Percentiles rank a stretch among this genome's conserved stretches.
Evolutionary conservation across 306 rosid genomes (phyloP).

Genomic region (Myrica gale): DNA sequence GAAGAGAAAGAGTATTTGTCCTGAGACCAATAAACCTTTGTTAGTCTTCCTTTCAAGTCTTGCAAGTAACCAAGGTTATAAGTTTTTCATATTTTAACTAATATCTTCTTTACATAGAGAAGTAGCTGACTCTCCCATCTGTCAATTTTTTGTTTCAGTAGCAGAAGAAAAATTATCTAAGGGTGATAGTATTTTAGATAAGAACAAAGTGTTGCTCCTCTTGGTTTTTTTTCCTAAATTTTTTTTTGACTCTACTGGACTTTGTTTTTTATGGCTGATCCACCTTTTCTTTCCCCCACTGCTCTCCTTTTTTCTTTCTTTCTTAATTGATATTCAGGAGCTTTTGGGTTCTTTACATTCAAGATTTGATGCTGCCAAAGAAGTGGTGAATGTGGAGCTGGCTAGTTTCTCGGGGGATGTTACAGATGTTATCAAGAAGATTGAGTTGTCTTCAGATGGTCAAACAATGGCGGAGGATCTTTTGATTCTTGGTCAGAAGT

Average conservation of each 20-base stretch:
- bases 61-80: background rate
- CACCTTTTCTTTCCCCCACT: background rate
- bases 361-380: slow-evolving; percentile 17
- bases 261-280: background rate
- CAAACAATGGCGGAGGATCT: slow-evolving; percentile 8
- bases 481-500: slow-evolving; percentile 2
- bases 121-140: background rate
- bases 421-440: background rate
- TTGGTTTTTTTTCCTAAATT: background rate
- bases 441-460: background rate
- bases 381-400: slow-evolving; percentile 13
- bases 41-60: background rate
- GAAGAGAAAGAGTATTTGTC: background rate
- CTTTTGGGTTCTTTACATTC: slow-evolving; percentile 17
- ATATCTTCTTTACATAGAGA: background rate
- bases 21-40: background rate
- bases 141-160: background rate
- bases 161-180: background rate
- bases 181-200: background rate
- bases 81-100: background rate
- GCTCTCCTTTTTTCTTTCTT: background rate
- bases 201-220: background rate
- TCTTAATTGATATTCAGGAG: slow-evolving; percentile 9
- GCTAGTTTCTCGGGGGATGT: slow-evolving; percentile 13
- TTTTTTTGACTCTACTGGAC: background rate